These are phyloP conservation scores for Colletotrichum sublineola DNA, from an alignment of 2,329 filamentous ascomycete species.

Conservation along the genomic window DNA sequence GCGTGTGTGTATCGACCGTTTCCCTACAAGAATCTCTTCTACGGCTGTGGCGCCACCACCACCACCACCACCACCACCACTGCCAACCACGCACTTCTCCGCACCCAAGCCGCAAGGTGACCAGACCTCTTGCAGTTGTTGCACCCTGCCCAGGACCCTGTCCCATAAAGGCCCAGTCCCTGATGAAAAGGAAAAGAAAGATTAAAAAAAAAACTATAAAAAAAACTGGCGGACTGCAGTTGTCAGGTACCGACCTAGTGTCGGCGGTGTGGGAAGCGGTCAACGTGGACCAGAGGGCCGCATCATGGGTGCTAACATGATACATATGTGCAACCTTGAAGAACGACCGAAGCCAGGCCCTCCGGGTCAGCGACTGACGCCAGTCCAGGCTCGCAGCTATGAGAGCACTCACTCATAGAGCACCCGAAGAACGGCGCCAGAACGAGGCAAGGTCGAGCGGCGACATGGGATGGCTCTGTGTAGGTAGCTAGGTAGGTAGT, in stretches of 20 bases:
- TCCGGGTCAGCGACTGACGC: conserved; percentile 16
- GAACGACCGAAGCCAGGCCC: conserved; percentile 16
- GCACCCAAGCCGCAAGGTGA: not conserved
- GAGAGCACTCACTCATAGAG: not conserved
- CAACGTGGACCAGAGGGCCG: not conserved
- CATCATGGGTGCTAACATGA: conserved; percentile 30
- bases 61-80: not conserved
- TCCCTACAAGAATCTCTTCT: not conserved
- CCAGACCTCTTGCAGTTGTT: not conserved
- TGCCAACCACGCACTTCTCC: not conserved
- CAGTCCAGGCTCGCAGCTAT: not conserved
- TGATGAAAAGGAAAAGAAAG: not conserved
- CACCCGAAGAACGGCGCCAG: not conserved
- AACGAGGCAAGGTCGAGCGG: conserved; percentile 6
- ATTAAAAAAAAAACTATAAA: too few species aligned
- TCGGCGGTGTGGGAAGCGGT: conserved; percentile 38
- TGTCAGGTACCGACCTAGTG: conserved; percentile 26
- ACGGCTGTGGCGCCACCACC: not conserved
- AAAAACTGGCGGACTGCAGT: conserved; percentile 1
- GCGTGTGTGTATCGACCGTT: not conserved
- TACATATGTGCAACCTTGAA: conserved; percentile 13
- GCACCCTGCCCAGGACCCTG: not conserved
- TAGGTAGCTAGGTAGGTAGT: not conserved
- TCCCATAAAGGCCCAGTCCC: not conserved
- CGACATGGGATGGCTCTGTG: conserved; percentile 16